Evolutionary conservation across 176 grass and related monocot genomes (phyloP), one percentile per base, ranked within the genome.

Genomic region (Triticum turgidum): DNA sequence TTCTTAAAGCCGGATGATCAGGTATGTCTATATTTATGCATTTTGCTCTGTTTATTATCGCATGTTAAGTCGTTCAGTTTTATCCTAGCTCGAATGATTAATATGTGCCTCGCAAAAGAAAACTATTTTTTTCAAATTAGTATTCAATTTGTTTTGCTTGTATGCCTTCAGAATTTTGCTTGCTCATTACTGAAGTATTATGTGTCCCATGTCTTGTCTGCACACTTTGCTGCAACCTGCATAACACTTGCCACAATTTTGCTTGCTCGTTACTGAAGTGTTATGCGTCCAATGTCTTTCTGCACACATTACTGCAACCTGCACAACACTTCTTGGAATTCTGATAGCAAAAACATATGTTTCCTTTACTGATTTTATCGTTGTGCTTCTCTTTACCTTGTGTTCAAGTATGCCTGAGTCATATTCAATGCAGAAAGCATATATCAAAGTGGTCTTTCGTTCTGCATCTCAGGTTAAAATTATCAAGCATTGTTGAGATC

Each of bases 1-100:
- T 85, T 85, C 71, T 78, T 92, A 44, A 65, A 80, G 54, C 81
- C 65, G 41, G 20, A 68, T 39, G 88, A 90, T 74, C 88, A 90
- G 82, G 91, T 87, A 65, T 12, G 27, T 20, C 34, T 70, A 69
- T 41, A 42, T 78, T 10, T 56, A 18, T 2, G 37, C 49, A 62
- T 38, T 9, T n/a, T 63, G 24, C 14, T 61, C 9, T 41, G 67
- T 39, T 20, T 80, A 3, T 22, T 13, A n/a, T 67, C 33, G 12
- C 35, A 58, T 1, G 4, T 24, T 70, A 44, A 69, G 41, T 30
- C 42, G 2, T 64, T 47, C 10, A 56, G 9, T 34, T 61, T 80
- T 64, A 49, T 81, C 13, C 64, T 3, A 77, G 29, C 27, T 72
- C 35, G 17, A 22, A 39, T 15, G 61, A 25, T 59, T 42, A 15